Percentiles rank a stretch among this genome's conserved stretches.
Evolutionary conservation across 176 grass and related monocot genomes (phyloP).

Genomic region (Tillandsia leiboldiana): DNA sequence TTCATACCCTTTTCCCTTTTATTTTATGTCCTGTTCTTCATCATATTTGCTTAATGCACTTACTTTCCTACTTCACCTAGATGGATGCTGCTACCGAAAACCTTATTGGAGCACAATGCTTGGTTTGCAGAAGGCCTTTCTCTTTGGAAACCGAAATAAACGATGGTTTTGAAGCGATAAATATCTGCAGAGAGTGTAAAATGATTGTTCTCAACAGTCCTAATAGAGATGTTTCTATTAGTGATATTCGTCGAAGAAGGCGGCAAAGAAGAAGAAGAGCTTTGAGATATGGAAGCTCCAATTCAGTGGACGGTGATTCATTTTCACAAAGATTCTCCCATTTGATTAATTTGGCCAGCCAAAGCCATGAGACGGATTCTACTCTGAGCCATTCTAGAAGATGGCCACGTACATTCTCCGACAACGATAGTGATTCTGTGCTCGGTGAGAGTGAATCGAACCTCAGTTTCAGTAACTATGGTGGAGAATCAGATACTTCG

Average conservation of each 20-base stretch:
- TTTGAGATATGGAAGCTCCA: constrained; percentile 28
- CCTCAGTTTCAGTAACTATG: constrained; percentile 55
- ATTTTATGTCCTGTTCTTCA: too few relatives aligned
- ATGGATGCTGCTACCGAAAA: constrained; percentile 2
- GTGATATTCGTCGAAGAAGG: constrained; percentile 20
- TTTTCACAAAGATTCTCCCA: constrained; percentile 62
- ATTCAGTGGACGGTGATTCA: constrained; percentile 32
- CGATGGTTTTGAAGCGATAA: constrained; percentile 69
- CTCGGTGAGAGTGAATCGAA: constrained; percentile 69
- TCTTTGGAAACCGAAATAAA: constrained; percentile 52
- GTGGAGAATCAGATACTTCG: constrained; percentile 69
- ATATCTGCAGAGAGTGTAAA: constrained; percentile 70
- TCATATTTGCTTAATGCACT: too few relatives aligned
- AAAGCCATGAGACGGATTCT: constrained; percentile 34
- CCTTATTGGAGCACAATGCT: constrained; percentile 43
- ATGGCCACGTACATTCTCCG: constrained; percentile 28
- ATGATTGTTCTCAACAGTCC: constrained; percentile 32
- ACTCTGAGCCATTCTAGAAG: constrained; percentile 44
- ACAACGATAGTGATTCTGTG: constrained; percentile 71
- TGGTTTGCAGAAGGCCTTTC: constrained; percentile 67
- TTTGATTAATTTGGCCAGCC: constrained; percentile 60
- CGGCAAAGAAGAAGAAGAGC: constrained; percentile 8
- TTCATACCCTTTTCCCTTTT: too few relatives aligned
- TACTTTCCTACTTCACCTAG: background rate
- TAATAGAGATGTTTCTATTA: constrained; percentile 16